These are phyloP conservation scores for Spergularia bocconei DNA, from an alignment of 148 eudicot species.

Conservation along the genomic window DNA sequence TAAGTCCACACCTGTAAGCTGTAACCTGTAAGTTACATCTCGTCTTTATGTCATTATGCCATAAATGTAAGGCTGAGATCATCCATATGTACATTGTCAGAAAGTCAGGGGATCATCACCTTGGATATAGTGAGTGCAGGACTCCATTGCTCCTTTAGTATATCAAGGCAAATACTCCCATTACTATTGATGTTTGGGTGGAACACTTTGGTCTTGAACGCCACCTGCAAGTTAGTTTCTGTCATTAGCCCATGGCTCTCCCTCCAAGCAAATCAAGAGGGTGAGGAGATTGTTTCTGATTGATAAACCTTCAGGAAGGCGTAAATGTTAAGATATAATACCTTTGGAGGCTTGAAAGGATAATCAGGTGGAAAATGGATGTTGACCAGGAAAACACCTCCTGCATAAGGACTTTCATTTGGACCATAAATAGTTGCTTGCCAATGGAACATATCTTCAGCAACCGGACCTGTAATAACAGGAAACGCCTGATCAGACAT, in stretches of 20 bases:
- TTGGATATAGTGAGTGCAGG: constrained; percentile 81
- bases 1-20: too few relatives aligned
- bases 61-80: not conserved
- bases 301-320: too few relatives aligned
- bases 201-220: constrained; percentile 67
- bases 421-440: constrained; percentile 74
- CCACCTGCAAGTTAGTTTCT: constrained; percentile 39
- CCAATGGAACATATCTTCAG: constrained; percentile 67
- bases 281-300: too few relatives aligned
- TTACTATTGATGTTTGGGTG: constrained; percentile 69
- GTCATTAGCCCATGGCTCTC: not conserved
- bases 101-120: constrained; percentile 33
- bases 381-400: constrained; percentile 57
- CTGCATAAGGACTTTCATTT: constrained; percentile 60
- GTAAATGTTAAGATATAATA: constrained; percentile 3
- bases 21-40: too few relatives aligned
- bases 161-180: constrained; percentile 72
- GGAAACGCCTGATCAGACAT: not conserved
- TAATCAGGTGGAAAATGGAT: constrained; percentile 72
- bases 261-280: too few relatives aligned
- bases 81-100: constrained; percentile 10
- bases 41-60: too few relatives aligned
- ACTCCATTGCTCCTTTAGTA: constrained; percentile 78
- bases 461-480: constrained; percentile 46
- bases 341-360: constrained; percentile 83